Evolutionary conservation across 2,329 filamentous ascomycete genomes (phyloP).

Genomic region (Fonsecaea nubica): DNA sequence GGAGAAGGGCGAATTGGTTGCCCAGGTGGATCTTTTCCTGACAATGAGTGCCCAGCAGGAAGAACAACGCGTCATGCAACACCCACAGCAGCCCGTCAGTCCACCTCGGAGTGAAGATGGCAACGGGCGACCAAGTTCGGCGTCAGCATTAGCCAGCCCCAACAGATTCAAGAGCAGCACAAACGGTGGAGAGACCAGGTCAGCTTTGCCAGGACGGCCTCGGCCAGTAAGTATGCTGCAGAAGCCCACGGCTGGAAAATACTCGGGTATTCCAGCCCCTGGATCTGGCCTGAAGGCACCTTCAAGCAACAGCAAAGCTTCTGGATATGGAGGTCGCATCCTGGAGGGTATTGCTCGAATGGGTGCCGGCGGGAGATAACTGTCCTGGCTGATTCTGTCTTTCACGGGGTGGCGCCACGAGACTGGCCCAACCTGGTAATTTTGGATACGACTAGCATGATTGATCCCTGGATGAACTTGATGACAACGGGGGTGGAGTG

Average conservation of each 20-base stretch:
- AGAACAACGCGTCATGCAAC: constrained; percentile 34
- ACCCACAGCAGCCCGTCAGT: constrained; percentile 37
- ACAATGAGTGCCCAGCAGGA: constrained; percentile 48
- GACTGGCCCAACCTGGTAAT: constrained; percentile 4
- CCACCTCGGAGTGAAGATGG: constrained; percentile 40
- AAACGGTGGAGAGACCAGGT: constrained; percentile 21
- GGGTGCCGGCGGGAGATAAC: constrained; percentile 40
- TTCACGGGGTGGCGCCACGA: neutral
- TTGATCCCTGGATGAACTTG: constrained; percentile 24
- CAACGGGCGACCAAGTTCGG: constrained; percentile 31
- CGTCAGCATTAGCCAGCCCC: constrained; percentile 32
- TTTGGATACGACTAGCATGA: constrained; percentile 30
- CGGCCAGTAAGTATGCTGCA: constrained; percentile 41
- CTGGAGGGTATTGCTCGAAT: constrained; percentile 44
- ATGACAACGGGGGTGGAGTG: constrained; percentile 14
- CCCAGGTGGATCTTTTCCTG: constrained; percentile 55
- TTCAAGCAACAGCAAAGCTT: constrained; percentile 31
- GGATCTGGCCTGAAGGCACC: constrained; percentile 40
- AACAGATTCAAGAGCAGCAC: constrained; percentile 37
- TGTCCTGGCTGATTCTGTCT: neutral
- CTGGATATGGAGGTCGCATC: constrained; percentile 39
- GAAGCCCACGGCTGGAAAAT: constrained; percentile 38
- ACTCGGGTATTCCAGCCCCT: constrained; percentile 38
- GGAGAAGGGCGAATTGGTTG: constrained; percentile 57
- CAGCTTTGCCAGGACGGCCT: constrained; percentile 23